Percentiles rank a stretch among this genome's conserved stretches.
These are phyloP conservation scores for Lachnellula suecica DNA, from an alignment of 2,329 filamentous ascomycete species.

Conservation along the genomic window DNA sequence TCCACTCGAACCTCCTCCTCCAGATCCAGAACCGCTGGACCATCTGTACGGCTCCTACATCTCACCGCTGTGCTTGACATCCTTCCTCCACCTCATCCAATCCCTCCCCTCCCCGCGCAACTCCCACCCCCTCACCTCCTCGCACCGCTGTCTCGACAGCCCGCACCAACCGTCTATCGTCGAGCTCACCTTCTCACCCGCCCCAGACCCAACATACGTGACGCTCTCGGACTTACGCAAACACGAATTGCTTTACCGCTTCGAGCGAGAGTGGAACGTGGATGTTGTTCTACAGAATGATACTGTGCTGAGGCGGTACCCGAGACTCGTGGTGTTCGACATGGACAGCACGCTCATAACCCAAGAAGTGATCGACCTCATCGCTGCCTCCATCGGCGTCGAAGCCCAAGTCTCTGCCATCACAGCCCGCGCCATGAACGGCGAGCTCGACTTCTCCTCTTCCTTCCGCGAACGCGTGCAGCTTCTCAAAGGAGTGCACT, in stretches of 20 bases:
- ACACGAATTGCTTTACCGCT: constrained; percentile 78
- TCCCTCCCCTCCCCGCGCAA: constrained; percentile 55
- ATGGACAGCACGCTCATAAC: constrained; percentile 98
- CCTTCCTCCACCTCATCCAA: constrained; percentile 66
- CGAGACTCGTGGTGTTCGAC: constrained; percentile 89
- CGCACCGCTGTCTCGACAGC: constrained; percentile 64
- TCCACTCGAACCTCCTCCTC: constrained; percentile 55
- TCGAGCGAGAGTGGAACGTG: constrained; percentile 87
- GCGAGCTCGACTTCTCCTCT: constrained; percentile 87
- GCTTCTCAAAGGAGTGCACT: constrained; percentile 78
- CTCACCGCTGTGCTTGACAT: constrained; percentile 63
- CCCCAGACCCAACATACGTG: constrained; percentile 61
- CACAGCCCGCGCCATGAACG: constrained; percentile 91
- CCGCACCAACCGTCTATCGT: constrained; percentile 61
- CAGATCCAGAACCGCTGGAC: constrained; percentile 59
- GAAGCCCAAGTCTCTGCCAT: constrained; percentile 82
- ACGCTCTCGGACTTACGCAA: constrained; percentile 70
- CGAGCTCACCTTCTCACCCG: constrained; percentile 63
- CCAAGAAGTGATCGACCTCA: constrained; percentile 95
- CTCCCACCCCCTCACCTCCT: constrained; percentile 53
- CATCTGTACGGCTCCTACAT: constrained; percentile 66
- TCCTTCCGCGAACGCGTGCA: constrained; percentile 79
- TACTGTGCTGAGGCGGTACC: constrained; percentile 72
- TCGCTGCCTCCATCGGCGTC: constrained; percentile 82
- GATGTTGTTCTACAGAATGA: constrained; percentile 78